Percentiles rank a stretch among this genome's conserved stretches.
Evolutionary conservation across 495 filamentous ascomycete species (phyloP).

Genomic region (Penicillium dipodomyicola): DNA sequence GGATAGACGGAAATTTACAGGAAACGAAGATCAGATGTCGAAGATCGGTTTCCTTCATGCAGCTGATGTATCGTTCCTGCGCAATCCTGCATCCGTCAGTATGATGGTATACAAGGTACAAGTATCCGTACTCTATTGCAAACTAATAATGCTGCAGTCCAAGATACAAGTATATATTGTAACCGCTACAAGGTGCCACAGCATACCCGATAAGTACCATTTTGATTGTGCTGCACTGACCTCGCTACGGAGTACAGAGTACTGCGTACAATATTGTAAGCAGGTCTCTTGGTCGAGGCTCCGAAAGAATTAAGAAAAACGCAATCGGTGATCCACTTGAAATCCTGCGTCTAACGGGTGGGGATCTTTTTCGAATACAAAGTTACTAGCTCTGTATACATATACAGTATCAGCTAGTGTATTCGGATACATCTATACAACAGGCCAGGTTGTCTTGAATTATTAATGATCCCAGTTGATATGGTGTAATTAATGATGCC

Average conservation of each 20-base stretch:
- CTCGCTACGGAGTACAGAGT: background rate
- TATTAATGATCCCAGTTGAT: background rate
- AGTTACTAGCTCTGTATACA: constrained; percentile 16
- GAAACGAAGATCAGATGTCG: constrained; percentile 2
- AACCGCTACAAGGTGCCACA: constrained; percentile 2
- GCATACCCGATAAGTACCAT: background rate
- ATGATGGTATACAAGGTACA: constrained; percentile 7
- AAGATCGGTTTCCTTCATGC: constrained; percentile 12
- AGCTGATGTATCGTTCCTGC: constrained; percentile 30
- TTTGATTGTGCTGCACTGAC: background rate
- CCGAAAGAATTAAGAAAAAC: constrained; percentile 17
- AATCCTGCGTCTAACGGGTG: constrained; percentile 24
- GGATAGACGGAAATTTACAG: background rate
- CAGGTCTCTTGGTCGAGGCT: constrained; percentile 20
- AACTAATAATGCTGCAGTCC: background rate
- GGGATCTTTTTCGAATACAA: constrained; percentile 18
- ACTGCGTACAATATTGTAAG: constrained; percentile 10
- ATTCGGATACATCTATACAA: background rate
- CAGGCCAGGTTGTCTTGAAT: too few species aligned
- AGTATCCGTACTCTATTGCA: background rate
- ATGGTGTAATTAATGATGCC: background rate
- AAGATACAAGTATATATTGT: background rate
- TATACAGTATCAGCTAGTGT: constrained; percentile 4
- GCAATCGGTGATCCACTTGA: constrained; percentile 27
- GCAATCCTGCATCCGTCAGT: constrained; percentile 8